These are phyloP conservation scores for Lunularia cruciata DNA, from an alignment of 225 moss, liverwort and hornwort species.

Conservation along the genomic window DNA sequence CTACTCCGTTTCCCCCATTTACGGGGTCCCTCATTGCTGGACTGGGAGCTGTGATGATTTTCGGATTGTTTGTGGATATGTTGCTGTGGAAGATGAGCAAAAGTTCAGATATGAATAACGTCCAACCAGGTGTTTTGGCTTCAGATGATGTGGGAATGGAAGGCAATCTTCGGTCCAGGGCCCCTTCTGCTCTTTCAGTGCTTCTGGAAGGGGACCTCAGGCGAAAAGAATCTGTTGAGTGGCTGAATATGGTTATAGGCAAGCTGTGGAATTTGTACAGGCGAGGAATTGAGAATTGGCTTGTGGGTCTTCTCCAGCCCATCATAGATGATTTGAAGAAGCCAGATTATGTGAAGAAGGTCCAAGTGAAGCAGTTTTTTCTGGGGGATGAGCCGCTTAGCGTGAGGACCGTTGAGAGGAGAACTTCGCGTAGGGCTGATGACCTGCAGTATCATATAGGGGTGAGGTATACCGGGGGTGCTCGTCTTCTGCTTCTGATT, in stretches of 20 bases:
- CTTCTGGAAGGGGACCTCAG: constrained; percentile 72
- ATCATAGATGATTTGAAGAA: constrained; percentile 91
- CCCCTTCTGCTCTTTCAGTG: constrained; percentile 71
- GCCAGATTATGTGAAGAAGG: constrained; percentile 69
- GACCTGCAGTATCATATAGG: constrained; percentile 98
- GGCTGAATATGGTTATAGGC: constrained; percentile 94
- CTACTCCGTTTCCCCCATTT: constrained; percentile 29
- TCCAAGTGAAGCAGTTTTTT: constrained; percentile 70
- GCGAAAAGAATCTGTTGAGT: constrained; percentile 93
- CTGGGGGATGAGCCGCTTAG: constrained; percentile 87
- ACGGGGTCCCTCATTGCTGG: constrained; percentile 24
- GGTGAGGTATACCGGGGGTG: constrained; percentile 90
- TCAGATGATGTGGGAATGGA: background rate
- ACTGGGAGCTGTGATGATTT: constrained; percentile 17
- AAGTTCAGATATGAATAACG: constrained; percentile 16
- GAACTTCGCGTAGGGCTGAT: constrained; percentile 93
- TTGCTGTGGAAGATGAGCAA: constrained; percentile 29
- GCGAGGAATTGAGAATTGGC: constrained; percentile 59
- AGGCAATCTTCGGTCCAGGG: constrained; percentile 27
- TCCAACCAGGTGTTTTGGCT: background rate
- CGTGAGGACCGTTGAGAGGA: constrained; percentile 82
- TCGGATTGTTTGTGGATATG: constrained; percentile 32
- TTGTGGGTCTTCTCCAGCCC: constrained; percentile 73
- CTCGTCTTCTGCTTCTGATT: constrained; percentile 75
- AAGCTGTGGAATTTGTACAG: constrained; percentile 97